These are phyloP conservation scores for Austropuccinia psidii DNA, from an alignment of 1,284 basidiomycete genomes.

Conservation along the genomic window DNA sequence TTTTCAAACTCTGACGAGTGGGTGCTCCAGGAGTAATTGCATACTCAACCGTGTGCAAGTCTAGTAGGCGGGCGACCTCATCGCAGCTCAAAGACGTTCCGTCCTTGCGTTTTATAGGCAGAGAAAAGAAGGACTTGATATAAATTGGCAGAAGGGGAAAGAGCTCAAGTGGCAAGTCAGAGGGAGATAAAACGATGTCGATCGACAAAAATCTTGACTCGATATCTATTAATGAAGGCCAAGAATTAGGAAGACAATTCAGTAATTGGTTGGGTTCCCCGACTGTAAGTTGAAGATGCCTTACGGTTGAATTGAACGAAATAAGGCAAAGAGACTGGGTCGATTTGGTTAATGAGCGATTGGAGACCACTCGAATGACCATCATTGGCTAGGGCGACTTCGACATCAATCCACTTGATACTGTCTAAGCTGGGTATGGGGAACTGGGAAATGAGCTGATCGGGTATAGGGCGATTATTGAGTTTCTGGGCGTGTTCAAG, in stretches of 20 bases:
- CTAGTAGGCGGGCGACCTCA: slow-evolving; percentile 80
- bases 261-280: too few relatives aligned
- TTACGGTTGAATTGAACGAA: slow-evolving; percentile 73
- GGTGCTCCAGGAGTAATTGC: slow-evolving; percentile 62
- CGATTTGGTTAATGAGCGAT: slow-evolving; percentile 62
- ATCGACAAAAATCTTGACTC: slow-evolving; percentile 77
- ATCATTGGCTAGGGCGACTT: slow-evolving; percentile 53
- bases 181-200: slow-evolving; percentile 61
- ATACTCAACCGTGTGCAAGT: slow-evolving; percentile 84
- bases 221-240: slow-evolving; percentile 40
- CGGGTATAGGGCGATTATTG: slow-evolving; percentile 75
- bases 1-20: slow-evolving; percentile 67
- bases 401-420: slow-evolving; percentile 90
- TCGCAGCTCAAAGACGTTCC: slow-evolving; percentile 73
- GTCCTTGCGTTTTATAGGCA: slow-evolving; percentile 66
- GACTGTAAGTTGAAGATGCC: too few relatives aligned
- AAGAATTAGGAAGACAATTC: too few relatives aligned
- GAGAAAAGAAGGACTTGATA: slow-evolving; percentile 75
- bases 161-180: slow-evolving; percentile 42
- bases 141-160: slow-evolving; percentile 62
- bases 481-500: slow-evolving; percentile 77
- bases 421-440: slow-evolving; percentile 76
- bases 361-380: slow-evolving; percentile 50
- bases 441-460: slow-evolving; percentile 68
- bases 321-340: slow-evolving; percentile 62